phyloP scores from a whole-genome alignment of 805 yeast genomes.

The Saccharomycopsis sp. region DNA sequence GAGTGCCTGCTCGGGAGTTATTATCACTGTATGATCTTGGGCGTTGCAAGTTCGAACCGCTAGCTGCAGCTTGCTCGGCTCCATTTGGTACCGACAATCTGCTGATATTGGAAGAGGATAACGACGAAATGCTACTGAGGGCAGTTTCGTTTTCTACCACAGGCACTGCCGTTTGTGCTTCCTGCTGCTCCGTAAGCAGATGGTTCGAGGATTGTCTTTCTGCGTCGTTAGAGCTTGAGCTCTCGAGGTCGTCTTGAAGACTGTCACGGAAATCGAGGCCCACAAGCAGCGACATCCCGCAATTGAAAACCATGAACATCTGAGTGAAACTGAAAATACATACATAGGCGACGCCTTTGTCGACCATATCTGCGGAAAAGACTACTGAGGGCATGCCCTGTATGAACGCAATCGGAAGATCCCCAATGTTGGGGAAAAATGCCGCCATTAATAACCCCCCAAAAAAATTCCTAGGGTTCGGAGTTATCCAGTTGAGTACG shows the following conservation, averaged over 20 bases:
- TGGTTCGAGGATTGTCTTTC: neutral
- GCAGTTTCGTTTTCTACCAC: neutral
- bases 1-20: neutral
- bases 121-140: neutral
- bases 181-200: neutral
- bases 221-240: neutral
- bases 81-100: neutral
- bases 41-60: neutral
- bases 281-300: slow-evolving; percentile 35
- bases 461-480: slow-evolving; percentile 39
- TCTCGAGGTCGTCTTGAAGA: neutral
- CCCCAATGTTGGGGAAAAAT: slow-evolving; percentile 44
- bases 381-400: slow-evolving; percentile 35
- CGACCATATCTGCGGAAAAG: slow-evolving; percentile 34
- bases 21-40: neutral
- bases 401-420: slow-evolving; percentile 47
- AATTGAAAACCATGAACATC: slow-evolving; percentile 35
- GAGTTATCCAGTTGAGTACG: slow-evolving; percentile 31
- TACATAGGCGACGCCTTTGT: slow-evolving; percentile 45
- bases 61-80: neutral
- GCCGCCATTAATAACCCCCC: slow-evolving; percentile 45
- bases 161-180: neutral
- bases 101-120: neutral
- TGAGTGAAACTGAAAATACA: slow-evolving; percentile 39
- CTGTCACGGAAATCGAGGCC: slow-evolving; percentile 35